Evolutionary conservation across 495 filamentous ascomycete genomes (phyloP), one percentile per base, ranked within the genome.

Genomic region (Penicillium pancosmium): DNA sequence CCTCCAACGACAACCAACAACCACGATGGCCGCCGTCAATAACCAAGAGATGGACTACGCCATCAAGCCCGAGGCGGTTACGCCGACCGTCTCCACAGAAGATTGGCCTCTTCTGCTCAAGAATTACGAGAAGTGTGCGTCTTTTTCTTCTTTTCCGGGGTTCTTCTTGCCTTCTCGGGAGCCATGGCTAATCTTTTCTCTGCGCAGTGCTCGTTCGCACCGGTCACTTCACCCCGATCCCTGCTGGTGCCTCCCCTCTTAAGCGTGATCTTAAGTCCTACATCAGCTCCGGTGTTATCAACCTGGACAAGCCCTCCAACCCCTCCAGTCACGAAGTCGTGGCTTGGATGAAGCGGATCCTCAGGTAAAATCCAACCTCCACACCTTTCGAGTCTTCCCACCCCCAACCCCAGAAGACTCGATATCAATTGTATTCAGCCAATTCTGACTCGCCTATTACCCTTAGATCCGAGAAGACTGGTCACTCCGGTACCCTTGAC

Each of bases 241-340:
- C 93, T 60, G 84, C 86, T 70, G 94, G 94, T 56, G 92, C 86
- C 68, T 82, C 88, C 36, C 94, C 94, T 31, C 79, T 90, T 64
- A 92, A 89, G 73, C 91, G 94, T 74, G 93, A 97, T 68, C 82
- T 98, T 65, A 96, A 97, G 79, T 90, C 88, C 46, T 98, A 97
- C 74, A 87, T 98, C 66, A 91, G 88, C 73, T 94, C 90, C 61
- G 94, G 94, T 74, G 94, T 98, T 31, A 97, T 98, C 79, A 98
- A 98, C 76, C 86, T 96, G 53, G 94, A 98, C 82, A 98, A 98
- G 76, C 94, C 94, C 35, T 92, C 92, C 15, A 98, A 98, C 80
- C 94, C 94, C 18, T 96, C 91, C 56, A 94, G 90, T 67, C 94
- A 98, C 80, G 94, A 98, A 75, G 95, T 98, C 43, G 94, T 98